Conservation (phyloP, 371 early-diverging fungal genomes). For the Mucor plumbeus region DNA sequence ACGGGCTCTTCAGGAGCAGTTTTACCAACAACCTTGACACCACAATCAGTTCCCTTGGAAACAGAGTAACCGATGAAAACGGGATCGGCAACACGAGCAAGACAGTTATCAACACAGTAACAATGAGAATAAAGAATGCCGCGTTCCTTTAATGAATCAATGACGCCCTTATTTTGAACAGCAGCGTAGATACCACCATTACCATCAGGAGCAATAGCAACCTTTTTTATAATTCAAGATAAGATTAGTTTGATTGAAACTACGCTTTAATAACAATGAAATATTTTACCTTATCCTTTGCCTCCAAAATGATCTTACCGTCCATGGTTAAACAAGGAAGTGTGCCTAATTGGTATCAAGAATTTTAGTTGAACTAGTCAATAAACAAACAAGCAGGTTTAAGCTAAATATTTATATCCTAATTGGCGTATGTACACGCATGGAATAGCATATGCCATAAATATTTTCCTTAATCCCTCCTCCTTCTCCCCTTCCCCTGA, state of each 20-base stretch:
- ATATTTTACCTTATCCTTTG: constrained; percentile 65
- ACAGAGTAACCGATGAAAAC: constrained; percentile 85
- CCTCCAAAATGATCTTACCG: constrained; percentile 90
- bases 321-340: constrained; percentile 83
- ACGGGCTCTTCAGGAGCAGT: constrained; percentile 86
- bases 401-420: background rate
- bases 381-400: constrained; percentile 19
- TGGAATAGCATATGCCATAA: background rate
- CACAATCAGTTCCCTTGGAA: constrained; percentile 77
- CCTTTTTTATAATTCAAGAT: constrained; percentile 27
- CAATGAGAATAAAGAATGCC: constrained; percentile 79
- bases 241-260: constrained; percentile 72
- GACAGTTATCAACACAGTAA: constrained; percentile 96
- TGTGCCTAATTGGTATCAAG: constrained; percentile 56
- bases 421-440: constrained; percentile 6
- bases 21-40: constrained; percentile 93
- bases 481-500: background rate
- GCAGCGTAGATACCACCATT: constrained; percentile 85
- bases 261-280: background rate
- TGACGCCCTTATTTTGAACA: constrained; percentile 64
- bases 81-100: constrained; percentile 94
- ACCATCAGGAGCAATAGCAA: constrained; percentile 77
- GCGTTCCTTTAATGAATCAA: constrained; percentile 61
- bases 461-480: background rate
- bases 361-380: background rate